Percentiles rank a stretch among this genome's conserved stretches.
These are phyloP conservation scores for Camelina laxa DNA, from an alignment of 345 rosid species.

Conservation along the genomic window DNA sequence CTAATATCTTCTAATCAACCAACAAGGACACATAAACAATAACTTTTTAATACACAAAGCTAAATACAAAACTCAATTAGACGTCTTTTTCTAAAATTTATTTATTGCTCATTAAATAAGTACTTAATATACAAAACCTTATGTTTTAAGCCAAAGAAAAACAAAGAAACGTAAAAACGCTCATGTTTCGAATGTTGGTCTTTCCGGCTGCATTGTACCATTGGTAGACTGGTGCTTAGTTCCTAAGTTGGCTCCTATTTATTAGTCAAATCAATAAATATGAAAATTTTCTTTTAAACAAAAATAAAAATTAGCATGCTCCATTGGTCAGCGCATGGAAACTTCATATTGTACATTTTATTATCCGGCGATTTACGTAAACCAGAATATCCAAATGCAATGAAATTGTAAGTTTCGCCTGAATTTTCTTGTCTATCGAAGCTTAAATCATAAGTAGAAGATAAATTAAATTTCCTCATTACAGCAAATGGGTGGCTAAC, in stretches of 20 bases:
- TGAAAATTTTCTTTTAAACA: neutral
- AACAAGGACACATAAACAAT: too few relatives aligned
- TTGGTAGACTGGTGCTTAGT: neutral
- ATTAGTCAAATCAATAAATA: neutral
- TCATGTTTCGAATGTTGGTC: neutral
- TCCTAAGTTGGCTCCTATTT: neutral
- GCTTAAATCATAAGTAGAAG: neutral
- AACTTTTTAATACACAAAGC: neutral
- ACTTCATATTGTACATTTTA: neutral
- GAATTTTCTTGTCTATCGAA: neutral
- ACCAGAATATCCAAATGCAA: neutral
- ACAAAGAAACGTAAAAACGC: too few relatives aligned
- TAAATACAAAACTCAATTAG: neutral
- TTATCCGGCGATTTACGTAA: neutral
- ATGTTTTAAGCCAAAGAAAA: too few relatives aligned
- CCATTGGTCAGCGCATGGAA: neutral
- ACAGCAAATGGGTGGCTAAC: neutral
- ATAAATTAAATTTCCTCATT: neutral
- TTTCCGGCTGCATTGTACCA: neutral
- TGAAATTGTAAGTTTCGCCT: constrained; percentile 20
- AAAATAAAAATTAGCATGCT: neutral
- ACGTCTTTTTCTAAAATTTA: neutral
- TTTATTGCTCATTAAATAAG: neutral
- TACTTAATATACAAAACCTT: neutral
- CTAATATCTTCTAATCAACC: neutral